Base-by-base conservation (phyloP, 345 rosid species). In the Anacardium occidentale region DNA sequence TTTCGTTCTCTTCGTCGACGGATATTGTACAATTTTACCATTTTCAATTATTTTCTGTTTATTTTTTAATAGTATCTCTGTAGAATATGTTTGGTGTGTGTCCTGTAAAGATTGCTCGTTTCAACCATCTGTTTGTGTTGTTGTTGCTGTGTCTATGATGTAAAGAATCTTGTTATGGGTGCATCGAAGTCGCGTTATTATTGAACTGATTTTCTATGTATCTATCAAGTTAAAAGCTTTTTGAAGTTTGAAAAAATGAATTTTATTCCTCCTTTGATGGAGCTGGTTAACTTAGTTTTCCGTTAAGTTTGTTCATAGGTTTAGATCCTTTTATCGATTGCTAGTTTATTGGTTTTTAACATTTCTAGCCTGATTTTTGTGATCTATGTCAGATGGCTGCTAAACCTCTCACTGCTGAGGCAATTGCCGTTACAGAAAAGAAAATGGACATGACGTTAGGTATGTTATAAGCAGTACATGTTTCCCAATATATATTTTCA, bases 401-500 rank as follows among this genome's bases (percentile, higher is more conserved):
- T 63, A 89, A 82, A 78, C 91, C 87, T n/a, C 86, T 94, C 62
- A 82, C 91, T 12, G 85, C 34, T 2, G 96, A 91, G 80, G 85
- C 90, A 61, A 87, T 94, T 60, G 96, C 97, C 47, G 88, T 84
- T 66, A 89, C 97, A 0, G 96, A 94, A 70, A 94, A 87, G 90
- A 91, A 94, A 73, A 74, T 94, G 88, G 90, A 85, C 75, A 94
- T 94, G 98, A 78, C 98, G 34, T 76, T 94, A 75, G 97, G 97
- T 93, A 72, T 22, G 78, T 50, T 61, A 32, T 37, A 62, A 21
- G 48, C 37, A 7, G 2, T 56, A 44, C 10, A 1, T 57, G 56
- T 68, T 55, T 26, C 68, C 66, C 50, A 51, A 58, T 29, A 29
- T 25, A 1, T 25, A 29, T 26, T 29, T 44, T 4, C 11, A 21